Percentiles rank a stretch among this genome's conserved stretches.
Evolutionary conservation across 306 rosid species (phyloP).

Genomic region (Luffa aegyptiaca): DNA sequence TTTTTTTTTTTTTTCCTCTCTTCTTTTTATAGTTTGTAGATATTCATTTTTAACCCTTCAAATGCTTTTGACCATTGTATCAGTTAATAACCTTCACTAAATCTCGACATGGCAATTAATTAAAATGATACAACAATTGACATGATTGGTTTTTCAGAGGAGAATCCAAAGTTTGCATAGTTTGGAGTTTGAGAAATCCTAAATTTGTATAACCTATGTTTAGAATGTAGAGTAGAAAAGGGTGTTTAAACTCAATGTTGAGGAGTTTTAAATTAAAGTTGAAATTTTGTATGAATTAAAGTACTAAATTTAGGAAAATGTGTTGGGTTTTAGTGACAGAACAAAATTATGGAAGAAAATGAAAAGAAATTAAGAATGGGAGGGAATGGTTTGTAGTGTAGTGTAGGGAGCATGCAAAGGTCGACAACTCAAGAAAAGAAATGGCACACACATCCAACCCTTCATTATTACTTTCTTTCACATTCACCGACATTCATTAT

Average conservation of each 20-base stretch:
- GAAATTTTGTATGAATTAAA: too few relatives aligned
- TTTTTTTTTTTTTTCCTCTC: too few relatives aligned
- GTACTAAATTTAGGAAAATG: not conserved
- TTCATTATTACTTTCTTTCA: conserved; percentile 6
- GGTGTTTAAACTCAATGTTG: too few relatives aligned
- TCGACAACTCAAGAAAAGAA: not conserved
- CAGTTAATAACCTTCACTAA: not conserved
- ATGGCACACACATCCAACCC: conserved; percentile 1
- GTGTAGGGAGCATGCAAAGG: conserved; percentile 7
- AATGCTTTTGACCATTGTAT: not conserved
- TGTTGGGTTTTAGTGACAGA: not conserved
- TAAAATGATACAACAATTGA: too few relatives aligned
- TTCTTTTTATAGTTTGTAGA: too few relatives aligned
- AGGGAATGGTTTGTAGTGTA: not conserved
- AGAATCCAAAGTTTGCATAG: not conserved
- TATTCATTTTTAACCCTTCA: too few relatives aligned
- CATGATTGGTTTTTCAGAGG: too few relatives aligned
- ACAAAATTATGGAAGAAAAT: not conserved
- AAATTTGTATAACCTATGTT: not conserved
- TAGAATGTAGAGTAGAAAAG: too few relatives aligned
- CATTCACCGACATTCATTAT: conserved; percentile 11
- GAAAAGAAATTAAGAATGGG: not conserved
- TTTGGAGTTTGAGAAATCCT: too few relatives aligned
- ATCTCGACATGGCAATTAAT: too few relatives aligned
- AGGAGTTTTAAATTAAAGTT: too few relatives aligned